Evolutionary conservation across 2,329 filamentous ascomycete genomes (phyloP), one percentile per base, ranked within the genome.

Genomic region (Lithohypha guttulata): DNA sequence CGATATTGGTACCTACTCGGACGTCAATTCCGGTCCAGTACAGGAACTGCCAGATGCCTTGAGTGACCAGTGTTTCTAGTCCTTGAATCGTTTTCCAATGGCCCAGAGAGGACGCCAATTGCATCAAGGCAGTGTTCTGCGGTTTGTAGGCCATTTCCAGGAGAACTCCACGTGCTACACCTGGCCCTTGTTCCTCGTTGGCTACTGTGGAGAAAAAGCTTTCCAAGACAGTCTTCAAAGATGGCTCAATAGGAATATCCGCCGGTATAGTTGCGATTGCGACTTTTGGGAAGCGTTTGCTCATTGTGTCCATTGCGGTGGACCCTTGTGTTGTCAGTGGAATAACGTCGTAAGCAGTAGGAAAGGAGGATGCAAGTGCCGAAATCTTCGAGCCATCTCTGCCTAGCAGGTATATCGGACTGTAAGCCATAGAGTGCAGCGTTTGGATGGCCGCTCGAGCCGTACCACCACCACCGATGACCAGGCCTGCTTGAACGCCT

Each of bases 131-230:
- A 3, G 91, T 98, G 37, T 83, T 72, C 0, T 73, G 68, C 14
- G 91, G 91, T 61, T 89, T 93, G 61, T 98, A 98, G 2, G 91
- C 89, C 87, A 98, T 94, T 60, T 98, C 91, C 3, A 96, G 64
- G 44, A 96, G 62, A 9, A 91, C 73, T 14, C 73, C 71, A 17
- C 55, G 41, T 41, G 42, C 48, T 35, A 56, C 47, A 54, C 56
- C 52, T 39, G 53, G 44, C 53, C 58, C 47, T n/a, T 77, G 55
- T 22, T 77, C 53, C 11, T 67, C 60, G 4, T 64, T 60, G 7
- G 54, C 55, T 42, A 57, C 51, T 37, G 46, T 39, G 10, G 19
- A 23, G 46, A 79, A 74, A 42, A 78, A 58, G 3, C 59, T 52
- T 47, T 64, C 64, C 11, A 95, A 63, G 2, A 82, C 68, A 50